Base-by-base conservation (phyloP, 345 rosid genomes). In the Corymbia maculata region DNA sequence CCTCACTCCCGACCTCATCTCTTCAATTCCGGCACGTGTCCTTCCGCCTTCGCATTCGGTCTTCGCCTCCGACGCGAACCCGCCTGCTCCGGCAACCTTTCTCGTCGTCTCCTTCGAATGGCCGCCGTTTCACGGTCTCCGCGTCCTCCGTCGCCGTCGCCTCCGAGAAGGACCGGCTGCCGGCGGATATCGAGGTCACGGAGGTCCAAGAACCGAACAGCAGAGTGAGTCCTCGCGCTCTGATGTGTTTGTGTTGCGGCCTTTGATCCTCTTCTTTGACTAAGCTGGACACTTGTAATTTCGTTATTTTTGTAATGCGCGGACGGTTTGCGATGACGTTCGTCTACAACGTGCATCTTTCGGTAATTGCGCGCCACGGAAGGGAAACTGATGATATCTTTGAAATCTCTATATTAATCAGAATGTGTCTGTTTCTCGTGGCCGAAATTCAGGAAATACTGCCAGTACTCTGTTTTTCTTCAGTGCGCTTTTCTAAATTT, bases 121-220 rank as follows among this genome's bases (percentile, higher is more conserved):
- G 90, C 79, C 64, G 86, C 6, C 85, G 87, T 17, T 36, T 90
- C 51, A 85, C 86, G 42, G 92, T 87, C 51, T 86, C 91, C 45
- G 85, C 91, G 17, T 89, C 97, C 85, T 89, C 96, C 9, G 91
- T 64, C 66, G 94, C 92, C 66, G 89, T 80, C 4, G 93, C 88
- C 28, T 42, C 91, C 36, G 94, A 92, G 87, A 92, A 89, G 82
- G 98, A 95, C 88, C 89, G 88, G 91, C 97, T 97, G 87, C 97
- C 97, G 9, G 99, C 96, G 59, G 95, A 93, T 51, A 91, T 97
- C 85, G 88, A 66, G 70, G 95, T 96, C 87, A 94, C 92, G 1
- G 97, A 95, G 93, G 93, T 91, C 55, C 88, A 85, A 86, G 93
- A 93, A 87, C 93, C 97, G 88, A 93, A 95, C 90, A 94, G 98